A percentile compares a stretch with the other conserved stretches of the same genome.
phyloP scores from a whole-genome alignment of 176 grass and related monocot species.

The Hordeum marinum region DNA sequence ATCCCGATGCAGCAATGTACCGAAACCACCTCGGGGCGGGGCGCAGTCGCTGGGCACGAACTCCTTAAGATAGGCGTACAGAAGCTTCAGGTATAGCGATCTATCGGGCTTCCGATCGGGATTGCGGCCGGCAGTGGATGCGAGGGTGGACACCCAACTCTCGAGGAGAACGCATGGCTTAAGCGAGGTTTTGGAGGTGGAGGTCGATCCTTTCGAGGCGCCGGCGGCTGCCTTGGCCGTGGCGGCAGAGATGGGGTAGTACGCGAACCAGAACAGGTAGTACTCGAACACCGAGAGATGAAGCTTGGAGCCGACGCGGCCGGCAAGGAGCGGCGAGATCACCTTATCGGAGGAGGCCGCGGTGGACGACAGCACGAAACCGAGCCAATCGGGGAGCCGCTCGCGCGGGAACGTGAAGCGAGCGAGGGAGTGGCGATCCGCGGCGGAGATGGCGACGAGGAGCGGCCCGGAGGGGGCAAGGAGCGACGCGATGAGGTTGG shows the following conservation, averaged over 20 bases:
- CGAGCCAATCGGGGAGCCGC: constrained; percentile 79
- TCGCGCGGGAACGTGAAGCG: constrained; percentile 78
- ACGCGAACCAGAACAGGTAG: constrained; percentile 98
- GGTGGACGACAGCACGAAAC: constrained; percentile 30
- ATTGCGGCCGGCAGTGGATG: constrained; percentile 29
- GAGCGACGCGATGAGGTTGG: constrained; percentile 42
- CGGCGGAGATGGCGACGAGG: constrained; percentile 50
- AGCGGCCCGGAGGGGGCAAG: constrained; percentile 60
- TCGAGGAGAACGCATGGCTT: constrained; percentile 44
- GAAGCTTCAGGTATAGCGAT: constrained; percentile 63
- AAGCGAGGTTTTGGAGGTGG: neutral
- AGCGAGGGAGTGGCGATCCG: constrained; percentile 55
- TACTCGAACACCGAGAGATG: constrained; percentile 84
- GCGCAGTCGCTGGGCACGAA: constrained; percentile 47
- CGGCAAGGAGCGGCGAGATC: constrained; percentile 50
- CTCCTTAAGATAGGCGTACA: constrained; percentile 69
- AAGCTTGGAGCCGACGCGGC: constrained; percentile 52
- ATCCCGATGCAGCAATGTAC: constrained; percentile 44
- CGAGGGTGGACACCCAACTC: constrained; percentile 62
- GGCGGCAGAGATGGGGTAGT: constrained; percentile 56
- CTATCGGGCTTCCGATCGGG: constrained; percentile 38
- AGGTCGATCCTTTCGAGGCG: neutral
- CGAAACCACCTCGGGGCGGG: neutral
- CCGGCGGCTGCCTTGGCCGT: neutral
- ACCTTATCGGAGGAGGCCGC: constrained; percentile 19